Percentiles rank a stretch among this genome's conserved stretches.
phyloP scores from a whole-genome alignment of 2,329 filamentous ascomycete species.

The Claviceps humidiphila region DNA sequence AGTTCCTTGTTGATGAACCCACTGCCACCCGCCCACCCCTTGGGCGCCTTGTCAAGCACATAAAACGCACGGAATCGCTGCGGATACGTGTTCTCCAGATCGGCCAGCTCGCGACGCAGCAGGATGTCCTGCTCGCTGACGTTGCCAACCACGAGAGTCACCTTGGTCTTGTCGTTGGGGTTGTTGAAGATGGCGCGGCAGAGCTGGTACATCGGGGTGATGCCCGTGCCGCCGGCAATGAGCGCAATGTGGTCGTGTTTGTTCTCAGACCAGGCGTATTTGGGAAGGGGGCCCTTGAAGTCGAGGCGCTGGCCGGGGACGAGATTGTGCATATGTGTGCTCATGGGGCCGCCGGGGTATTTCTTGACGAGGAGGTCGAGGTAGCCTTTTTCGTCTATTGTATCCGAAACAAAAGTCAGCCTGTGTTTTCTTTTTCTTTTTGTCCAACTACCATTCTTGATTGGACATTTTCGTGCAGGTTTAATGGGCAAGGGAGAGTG shows the following conservation, averaged over 20 bases:
- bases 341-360: conserved; percentile 88
- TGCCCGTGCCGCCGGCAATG: conserved; percentile 90
- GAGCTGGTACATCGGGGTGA: conserved; percentile 97
- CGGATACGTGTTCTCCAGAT: conserved; percentile 90
- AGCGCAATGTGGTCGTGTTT: conserved; percentile 84
- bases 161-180: conserved; percentile 92
- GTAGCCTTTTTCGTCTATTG: conserved; percentile 61
- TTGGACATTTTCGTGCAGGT: too few relatives aligned
- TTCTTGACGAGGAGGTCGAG: conserved; percentile 85
- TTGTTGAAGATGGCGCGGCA: conserved; percentile 86
- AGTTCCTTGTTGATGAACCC: conserved; percentile 84
- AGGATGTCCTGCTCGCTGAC: conserved; percentile 82
- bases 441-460: background rate
- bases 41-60: conserved; percentile 71
- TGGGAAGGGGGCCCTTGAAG: conserved; percentile 90
- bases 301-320: conserved; percentile 68
- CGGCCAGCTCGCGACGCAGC: conserved; percentile 68
- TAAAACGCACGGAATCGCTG: conserved; percentile 94
- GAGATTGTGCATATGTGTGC: conserved; percentile 74
- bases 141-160: conserved; percentile 91
- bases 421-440: background rate
- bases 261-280: conserved; percentile 81
- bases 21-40: conserved; percentile 62
- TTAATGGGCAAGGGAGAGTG: background rate
- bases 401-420: conserved; percentile 18